Percentiles rank a stretch among this genome's conserved stretches.
phyloP scores from a whole-genome alignment of 805 yeast genomes.

The Kodamaea neixiangensis region DNA sequence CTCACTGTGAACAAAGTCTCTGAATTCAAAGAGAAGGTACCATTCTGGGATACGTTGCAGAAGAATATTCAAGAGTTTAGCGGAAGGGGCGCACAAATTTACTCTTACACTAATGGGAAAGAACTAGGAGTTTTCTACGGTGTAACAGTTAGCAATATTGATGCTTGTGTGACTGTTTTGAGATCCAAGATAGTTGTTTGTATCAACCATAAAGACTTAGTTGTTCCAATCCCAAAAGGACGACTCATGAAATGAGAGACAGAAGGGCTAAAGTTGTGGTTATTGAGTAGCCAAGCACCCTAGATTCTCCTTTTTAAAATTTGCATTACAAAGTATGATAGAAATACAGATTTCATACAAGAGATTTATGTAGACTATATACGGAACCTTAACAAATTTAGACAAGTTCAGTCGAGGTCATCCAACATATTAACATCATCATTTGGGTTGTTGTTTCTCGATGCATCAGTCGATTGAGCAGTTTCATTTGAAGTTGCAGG shows the following conservation, averaged over 20 bases:
- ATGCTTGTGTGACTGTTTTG: neutral
- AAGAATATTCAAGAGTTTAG: neutral
- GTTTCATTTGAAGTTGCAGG: conserved; percentile 1
- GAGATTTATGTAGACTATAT: neutral
- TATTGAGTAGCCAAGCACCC: neutral
- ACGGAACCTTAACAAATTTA: neutral
- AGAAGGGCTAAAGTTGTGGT: neutral
- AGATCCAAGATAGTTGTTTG: neutral
- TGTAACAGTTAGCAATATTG: neutral
- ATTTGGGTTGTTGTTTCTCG: neutral
- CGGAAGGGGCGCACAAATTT: neutral
- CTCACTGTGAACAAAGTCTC: neutral
- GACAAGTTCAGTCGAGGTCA: conserved; percentile 1
- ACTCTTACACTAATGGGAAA: neutral
- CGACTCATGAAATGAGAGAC: neutral
- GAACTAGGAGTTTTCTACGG: neutral
- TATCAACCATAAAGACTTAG: neutral
- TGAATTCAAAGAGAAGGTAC: neutral
- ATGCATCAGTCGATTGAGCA: neutral
- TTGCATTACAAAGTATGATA: neutral
- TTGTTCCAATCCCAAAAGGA: neutral
- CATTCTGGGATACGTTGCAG: neutral
- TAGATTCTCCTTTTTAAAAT: too few relatives aligned
- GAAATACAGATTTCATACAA: neutral
- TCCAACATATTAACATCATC: conserved; percentile 5